Conservation (phyloP, 1,284 basidiomycete genomes). For the Microstroma glucosiphilum region DNA sequence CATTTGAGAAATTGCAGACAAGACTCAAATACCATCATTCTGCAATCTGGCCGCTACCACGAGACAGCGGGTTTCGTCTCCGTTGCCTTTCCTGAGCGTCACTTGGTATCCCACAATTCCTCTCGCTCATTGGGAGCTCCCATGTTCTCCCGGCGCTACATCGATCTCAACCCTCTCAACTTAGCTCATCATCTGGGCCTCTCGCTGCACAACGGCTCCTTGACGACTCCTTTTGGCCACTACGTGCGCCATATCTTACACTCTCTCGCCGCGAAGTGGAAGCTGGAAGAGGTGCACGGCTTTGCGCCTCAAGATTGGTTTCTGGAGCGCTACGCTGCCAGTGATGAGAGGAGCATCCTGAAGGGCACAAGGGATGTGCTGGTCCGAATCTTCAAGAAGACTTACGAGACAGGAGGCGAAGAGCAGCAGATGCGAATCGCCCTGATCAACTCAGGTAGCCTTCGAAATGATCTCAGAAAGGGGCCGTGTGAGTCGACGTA, state of each 20-base stretch:
- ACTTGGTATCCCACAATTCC: conserved; percentile 36
- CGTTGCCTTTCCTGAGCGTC: conserved; percentile 22
- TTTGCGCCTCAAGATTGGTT: conserved; percentile 42
- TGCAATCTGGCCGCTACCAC: conserved; percentile 44
- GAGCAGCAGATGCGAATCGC: not conserved
- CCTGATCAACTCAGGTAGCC: not conserved
- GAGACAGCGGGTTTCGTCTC: conserved; percentile 30
- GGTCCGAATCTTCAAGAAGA: not conserved
- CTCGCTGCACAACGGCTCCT: not conserved
- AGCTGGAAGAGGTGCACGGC: conserved; percentile 21
- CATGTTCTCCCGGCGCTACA: conserved; percentile 52
- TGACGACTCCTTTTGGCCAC: not conserved
- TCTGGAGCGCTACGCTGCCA: conserved; percentile 23
- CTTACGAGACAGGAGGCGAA: not conserved
- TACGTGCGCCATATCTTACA: not conserved
- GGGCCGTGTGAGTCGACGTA: not conserved
- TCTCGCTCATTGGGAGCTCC: conserved; percentile 10
- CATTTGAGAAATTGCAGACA: conserved; percentile 43
- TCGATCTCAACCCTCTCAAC: conserved; percentile 53
- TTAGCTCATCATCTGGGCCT: conserved; percentile 15
- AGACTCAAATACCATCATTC: conserved; percentile 37
- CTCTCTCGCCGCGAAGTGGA: not conserved
- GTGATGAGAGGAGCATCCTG: not conserved
- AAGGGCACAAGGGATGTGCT: not conserved
- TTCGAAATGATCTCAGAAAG: not conserved